A percentile compares a stretch with the other conserved stretches of the same genome.
These are phyloP conservation scores for Zygnema circumcarinatum DNA, from an alignment of 139 green algal genomes.

Conservation along the genomic window DNA sequence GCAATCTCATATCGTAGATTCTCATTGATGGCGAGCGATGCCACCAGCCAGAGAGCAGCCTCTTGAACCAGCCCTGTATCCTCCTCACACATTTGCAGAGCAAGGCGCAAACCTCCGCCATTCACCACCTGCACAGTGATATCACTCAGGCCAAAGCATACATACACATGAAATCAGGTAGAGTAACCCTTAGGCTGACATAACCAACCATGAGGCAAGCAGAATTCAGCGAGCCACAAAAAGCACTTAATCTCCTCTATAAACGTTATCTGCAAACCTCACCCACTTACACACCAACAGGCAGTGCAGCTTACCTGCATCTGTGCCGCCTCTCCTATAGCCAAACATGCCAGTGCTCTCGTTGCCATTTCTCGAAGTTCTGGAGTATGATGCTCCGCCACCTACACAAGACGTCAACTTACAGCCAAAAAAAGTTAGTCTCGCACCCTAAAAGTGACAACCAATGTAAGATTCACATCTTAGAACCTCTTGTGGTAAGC, in stretches of 20 bases:
- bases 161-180: not conserved
- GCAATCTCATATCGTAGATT: conserved; percentile 53
- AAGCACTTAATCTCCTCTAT: too few species aligned
- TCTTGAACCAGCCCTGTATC: conserved; percentile 35
- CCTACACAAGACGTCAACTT: not conserved
- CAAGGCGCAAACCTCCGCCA: conserved; percentile 16
- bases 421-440: too few species aligned
- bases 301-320: conserved; percentile 22
- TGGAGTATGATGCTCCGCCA: conserved; percentile 1
- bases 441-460: too few species aligned
- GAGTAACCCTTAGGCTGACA: too few species aligned
- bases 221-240: too few species aligned
- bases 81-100: conserved; percentile 43
- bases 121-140: conserved; percentile 42
- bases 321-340: conserved; percentile 12
- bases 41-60: conserved; percentile 54
- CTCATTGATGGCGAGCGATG: conserved; percentile 58
- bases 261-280: too few species aligned
- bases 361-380: conserved; percentile 22
- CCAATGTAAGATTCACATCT: too few species aligned
- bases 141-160: conserved; percentile 2
- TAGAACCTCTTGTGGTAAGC: not conserved
- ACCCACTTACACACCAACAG: too few species aligned
- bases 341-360: conserved; percentile 26
- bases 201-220: too few species aligned